Evolutionary conservation across 192 early-diverging fungal genomes (phyloP), one percentile per base, ranked within the genome.

Genomic region (Coemansia sp.): DNA sequence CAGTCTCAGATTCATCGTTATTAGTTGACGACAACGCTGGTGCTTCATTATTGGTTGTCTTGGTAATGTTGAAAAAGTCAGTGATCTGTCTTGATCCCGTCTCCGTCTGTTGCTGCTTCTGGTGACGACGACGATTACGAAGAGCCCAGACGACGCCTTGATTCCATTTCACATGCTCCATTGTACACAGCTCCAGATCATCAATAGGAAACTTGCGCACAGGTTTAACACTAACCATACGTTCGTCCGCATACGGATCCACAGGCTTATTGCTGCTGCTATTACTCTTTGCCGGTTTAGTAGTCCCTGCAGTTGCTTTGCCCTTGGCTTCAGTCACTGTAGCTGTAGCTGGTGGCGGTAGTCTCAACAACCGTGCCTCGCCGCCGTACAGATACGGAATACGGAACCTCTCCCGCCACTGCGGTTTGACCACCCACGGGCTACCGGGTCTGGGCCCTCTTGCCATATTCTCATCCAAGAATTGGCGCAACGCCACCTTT

Each of bases 191-290:
- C 25, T 92, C 92, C 45, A 93, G 67, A 77, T 97, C 94, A 57
- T 97, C 93, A 4, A 92, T 87, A 5, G 95, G 95, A 62, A 89
- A 92, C 64, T 88, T 89, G 48, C 91, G 76, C 16, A 73, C 60
- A 20, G 61, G 48, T 49, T 81, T 84, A 38, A 70, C 38, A 34
- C 45, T 61, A 14, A 50, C 30, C 22, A 68, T 61, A 56, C 62
- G 66, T 68, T 71, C 82, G 48, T 64, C 72, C 1, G 72, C 80
- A 30, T 76, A 71, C 28, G 80, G 83, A 67, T 80, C 60, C 6
- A 72, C 48, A 12, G 49, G 48, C 48, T 45, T 45, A 2, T 16
- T 58, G 28, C 3, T 5, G 16, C 11, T n/a, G 40, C 7, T 50
- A 7, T 28, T 55, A 11, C 4, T 55, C 29, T 55, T 55, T 30